phyloP scores from a whole-genome alignment of 257 asterid species.

The Anisodus acutangulus region DNA sequence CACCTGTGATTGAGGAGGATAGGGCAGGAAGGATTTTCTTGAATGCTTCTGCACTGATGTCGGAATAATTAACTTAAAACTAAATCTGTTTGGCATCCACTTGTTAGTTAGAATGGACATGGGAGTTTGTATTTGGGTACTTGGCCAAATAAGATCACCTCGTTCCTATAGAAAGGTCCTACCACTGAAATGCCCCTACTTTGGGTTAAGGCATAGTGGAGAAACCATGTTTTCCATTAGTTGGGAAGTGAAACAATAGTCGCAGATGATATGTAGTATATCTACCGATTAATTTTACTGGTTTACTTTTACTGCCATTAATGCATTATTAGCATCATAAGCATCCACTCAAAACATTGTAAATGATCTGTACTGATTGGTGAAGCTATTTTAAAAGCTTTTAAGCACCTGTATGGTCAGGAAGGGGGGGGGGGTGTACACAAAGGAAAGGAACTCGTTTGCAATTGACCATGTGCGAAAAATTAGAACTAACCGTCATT shows the following conservation, averaged over 20 bases:
- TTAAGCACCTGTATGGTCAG: neutral
- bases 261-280: neutral
- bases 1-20: constrained; percentile 13
- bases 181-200: neutral
- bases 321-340: neutral
- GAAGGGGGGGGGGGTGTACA: too few relatives aligned
- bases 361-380: neutral
- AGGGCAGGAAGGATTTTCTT: neutral
- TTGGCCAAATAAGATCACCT: neutral
- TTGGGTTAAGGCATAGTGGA: neutral
- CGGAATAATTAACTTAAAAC: neutral
- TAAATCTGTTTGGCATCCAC: neutral
- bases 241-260: neutral
- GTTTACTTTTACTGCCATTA: neutral
- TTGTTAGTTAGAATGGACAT: neutral
- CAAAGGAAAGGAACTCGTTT: neutral
- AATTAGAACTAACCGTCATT: neutral
- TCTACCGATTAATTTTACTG: neutral
- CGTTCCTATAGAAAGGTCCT: neutral
- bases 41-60: neutral
- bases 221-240: neutral
- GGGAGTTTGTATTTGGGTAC: neutral
- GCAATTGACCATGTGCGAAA: neutral
- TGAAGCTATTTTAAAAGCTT: neutral
- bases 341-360: neutral